Percentiles rank a stretch among this genome's conserved stretches.
phyloP scores from a whole-genome alignment of 257 asterid genomes.

The Scutellaria barbata region DNA sequence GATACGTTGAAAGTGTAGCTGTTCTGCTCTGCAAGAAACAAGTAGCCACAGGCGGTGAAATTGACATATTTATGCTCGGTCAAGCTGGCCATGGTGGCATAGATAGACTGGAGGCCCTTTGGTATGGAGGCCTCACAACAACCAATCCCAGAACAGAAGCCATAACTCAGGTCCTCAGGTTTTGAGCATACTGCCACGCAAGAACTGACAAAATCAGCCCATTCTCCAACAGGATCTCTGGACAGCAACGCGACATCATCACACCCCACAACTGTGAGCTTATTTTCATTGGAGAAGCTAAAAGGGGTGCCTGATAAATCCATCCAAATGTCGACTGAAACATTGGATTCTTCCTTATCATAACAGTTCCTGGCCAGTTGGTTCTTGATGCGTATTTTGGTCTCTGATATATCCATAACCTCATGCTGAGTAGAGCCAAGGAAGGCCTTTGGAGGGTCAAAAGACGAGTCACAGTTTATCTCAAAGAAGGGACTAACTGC shows the following conservation, averaged over 20 bases:
- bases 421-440: conserved; percentile 25
- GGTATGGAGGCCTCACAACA: conserved; percentile 52
- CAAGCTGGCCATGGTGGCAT: not conserved
- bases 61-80: not conserved
- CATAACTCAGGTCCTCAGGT: conserved; percentile 35
- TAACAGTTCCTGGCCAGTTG: conserved; percentile 26
- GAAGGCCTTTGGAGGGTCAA: conserved; percentile 42
- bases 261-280: conserved; percentile 43
- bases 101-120: conserved; percentile 38
- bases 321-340: not conserved
- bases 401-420: conserved; percentile 36
- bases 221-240: not conserved
- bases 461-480: conserved; percentile 36
- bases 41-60: conserved; percentile 39
- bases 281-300: conserved; percentile 42
- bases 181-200: conserved; percentile 42
- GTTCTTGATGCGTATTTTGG: conserved; percentile 37
- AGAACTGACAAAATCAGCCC: conserved; percentile 31
- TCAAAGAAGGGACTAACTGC: conserved; percentile 33
- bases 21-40: conserved; percentile 42
- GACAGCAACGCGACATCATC: conserved; percentile 23
- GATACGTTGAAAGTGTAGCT: conserved; percentile 29
- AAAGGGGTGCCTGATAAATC: conserved; percentile 36
- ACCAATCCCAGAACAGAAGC: conserved; percentile 47
- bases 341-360: not conserved